Evolutionary conservation across 257 asterid species (phyloP), one percentile per base, ranked within the genome.

Genomic region (Pogostemon cablin): DNA sequence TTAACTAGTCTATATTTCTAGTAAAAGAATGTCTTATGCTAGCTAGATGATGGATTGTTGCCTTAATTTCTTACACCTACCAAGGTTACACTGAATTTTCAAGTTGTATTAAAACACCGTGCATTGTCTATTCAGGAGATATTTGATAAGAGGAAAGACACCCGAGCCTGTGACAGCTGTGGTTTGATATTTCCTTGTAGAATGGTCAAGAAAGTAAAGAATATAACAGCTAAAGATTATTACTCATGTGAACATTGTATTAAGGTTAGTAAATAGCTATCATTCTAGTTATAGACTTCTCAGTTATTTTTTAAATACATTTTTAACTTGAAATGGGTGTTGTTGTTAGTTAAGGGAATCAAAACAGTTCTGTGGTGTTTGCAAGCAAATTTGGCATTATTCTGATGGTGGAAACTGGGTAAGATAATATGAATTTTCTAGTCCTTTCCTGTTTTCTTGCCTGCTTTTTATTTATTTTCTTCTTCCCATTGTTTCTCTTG

Each of bases 391-490:
- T 77, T 91, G 98, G 98, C 93, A 95, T 69, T 96, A 86, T 68
- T 87, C 97, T 62, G 99, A 95, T 77, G 99, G 98, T 74, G 96
- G 98, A 76, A 80, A 83, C 79, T 95, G 98, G 98, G 99, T 95
- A 77, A 87, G 93, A 76, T 49, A 62, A 65, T 60, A 72, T 41
- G 68, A 67, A 9, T 47, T 57, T 4, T 62, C 37, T 75, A 53
- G 73, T 78, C 61, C 46, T 60, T 11, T 72, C 64, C 38, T 49
- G 48, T 25, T 67, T 53, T 77, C 56, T 47, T 68, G 11, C 71
- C 59, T 48, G 15, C 61, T 60, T 20, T 20, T 39, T 12, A 65
- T 9, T 52, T 57, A 42, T 47, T 66, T 43, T 68, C 59, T 39
- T 37, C 40, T 34, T 46, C 32, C 37, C 38, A 42, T 39, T 62